Base-by-base conservation (phyloP, 225 moss, liverwort and hornwort genomes). In the Rhytidiadelphus loreus region DNA sequence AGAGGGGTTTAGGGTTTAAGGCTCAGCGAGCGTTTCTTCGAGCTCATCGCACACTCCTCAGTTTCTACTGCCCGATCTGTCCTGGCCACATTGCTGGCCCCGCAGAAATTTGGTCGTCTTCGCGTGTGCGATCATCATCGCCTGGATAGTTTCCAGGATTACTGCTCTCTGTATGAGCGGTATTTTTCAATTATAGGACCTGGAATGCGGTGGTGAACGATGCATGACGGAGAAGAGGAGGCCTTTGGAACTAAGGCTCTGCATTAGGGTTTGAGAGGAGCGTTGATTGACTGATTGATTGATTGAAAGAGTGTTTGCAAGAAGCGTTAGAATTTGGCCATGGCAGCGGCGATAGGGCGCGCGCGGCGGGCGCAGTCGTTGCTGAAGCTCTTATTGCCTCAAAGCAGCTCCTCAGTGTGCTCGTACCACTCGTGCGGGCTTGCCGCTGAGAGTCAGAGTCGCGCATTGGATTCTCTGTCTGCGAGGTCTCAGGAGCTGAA, bases 301-400 rank as follows among this genome's bases (percentile, higher is more conserved):
- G 74, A 65, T 46, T 41, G 77, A 7, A 44, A 84, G 52, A 37
- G 39, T 46, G 44, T 71, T 86, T 57, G 86, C 57, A 64, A 57
- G 85, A 15, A 74, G 58, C 12, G 21, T 28, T 41, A 29, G 63
- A 85, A 59, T 80, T 86, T 84, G 92, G 90, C 58, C 56, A 94
- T 94, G 94, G 94, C 94, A 82, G 89, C 91, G 32, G 89, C 87
- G 83, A 57, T 94, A 86, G 86, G 86, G 87, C 81, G 89, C 70
- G 90, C 73, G 77, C 91, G 89, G 80, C 84, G 91, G 53, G 83
- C 86, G 91, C 92, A 90, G 71, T 87, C 91, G 72, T 81, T 92
- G 85, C 88, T 91, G 84, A 93, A 88, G 92, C 75, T 87, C 50
- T 60, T 82, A 56, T 72, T 88, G 91, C 92, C 92, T 50, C 92